phyloP scores from a whole-genome alignment of 2,329 filamentous ascomycete species.

The Sporothrix euskadiensis region DNA sequence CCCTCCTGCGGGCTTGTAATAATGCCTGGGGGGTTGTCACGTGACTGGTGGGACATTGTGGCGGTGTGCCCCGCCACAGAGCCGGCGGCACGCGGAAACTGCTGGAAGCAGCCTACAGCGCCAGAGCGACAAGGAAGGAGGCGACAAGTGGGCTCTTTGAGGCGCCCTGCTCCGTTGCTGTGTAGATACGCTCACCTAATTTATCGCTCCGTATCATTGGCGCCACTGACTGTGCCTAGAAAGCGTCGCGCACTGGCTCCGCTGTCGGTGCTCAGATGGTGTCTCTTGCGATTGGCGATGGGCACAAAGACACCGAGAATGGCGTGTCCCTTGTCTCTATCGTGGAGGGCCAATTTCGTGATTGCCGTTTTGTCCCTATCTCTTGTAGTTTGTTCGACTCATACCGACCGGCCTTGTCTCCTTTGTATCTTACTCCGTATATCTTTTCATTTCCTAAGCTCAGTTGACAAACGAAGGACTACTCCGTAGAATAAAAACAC shows the following conservation, averaged over 20 bases:
- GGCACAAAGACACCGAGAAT: conserved; percentile 9
- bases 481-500: neutral
- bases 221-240: neutral
- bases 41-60: too few species aligned
- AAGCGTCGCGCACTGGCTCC: conserved; percentile 20
- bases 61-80: too few species aligned
- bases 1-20: too few species aligned
- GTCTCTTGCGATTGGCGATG: conserved; percentile 16
- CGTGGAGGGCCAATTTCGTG: neutral
- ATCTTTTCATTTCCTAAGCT: too few species aligned
- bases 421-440: neutral
- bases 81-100: conserved; percentile 23
- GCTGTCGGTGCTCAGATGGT: conserved; percentile 11
- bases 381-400: neutral
- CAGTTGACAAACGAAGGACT: neutral
- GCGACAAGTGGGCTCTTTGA: neutral
- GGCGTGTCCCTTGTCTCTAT: conserved; percentile 11
- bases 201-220: conserved; percentile 12
- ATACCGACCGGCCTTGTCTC: neutral
- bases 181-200: conserved; percentile 1
- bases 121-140: conserved; percentile 3
- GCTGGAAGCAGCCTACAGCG: conserved; percentile 17
- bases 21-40: too few species aligned
- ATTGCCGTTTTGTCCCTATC: neutral
- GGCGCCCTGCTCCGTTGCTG: neutral